phyloP scores from a whole-genome alignment of 208 protist species.

The Wallacemonas sp. region DNA sequence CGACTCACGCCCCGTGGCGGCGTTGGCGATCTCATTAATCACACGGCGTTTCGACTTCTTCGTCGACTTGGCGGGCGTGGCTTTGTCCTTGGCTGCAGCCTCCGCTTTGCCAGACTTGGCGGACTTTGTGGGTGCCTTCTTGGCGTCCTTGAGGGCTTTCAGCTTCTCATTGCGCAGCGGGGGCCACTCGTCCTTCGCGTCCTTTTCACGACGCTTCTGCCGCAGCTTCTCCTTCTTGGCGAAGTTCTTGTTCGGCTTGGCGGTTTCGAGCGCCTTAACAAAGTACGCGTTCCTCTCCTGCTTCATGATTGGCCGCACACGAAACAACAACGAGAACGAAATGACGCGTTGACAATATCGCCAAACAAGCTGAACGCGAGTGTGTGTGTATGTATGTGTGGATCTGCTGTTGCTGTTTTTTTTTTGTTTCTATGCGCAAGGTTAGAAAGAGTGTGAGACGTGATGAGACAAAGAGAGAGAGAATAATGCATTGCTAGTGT shows the following conservation, averaged over 20 bases:
- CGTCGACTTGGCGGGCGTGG: not conserved
- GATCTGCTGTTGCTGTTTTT: no score
- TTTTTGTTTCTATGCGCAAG: no score
- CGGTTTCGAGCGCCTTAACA: not conserved
- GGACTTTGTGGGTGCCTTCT: not conserved
- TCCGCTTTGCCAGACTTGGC: not conserved
- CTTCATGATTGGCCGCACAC: not conserved
- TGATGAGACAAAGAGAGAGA: no score
- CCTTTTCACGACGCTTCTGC: slow-evolving; percentile 32
- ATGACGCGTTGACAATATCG: no score
- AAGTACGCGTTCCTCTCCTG: slow-evolving; percentile 12
- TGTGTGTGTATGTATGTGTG: no score
- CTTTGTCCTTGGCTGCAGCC: not conserved
- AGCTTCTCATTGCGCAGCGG: slow-evolving; percentile 13
- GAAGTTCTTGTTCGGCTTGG: slow-evolving; percentile 60
- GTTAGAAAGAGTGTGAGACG: no score
- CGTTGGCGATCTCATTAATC: slow-evolving; percentile 36
- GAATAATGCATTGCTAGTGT: no score
- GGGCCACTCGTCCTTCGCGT: slow-evolving; percentile 21
- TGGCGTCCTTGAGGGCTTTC: slow-evolving; percentile 1
- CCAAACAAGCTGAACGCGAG: no score
- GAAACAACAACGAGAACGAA: slow-evolving; percentile 4
- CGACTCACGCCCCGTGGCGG: slow-evolving; percentile 53
- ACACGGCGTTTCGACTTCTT: slow-evolving; percentile 10
- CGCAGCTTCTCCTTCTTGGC: slow-evolving; percentile 56